Evolutionary conservation across 306 rosid species (phyloP), one percentile per base, ranked within the genome.

Genomic region (Citrullus mucosospermus): DNA sequence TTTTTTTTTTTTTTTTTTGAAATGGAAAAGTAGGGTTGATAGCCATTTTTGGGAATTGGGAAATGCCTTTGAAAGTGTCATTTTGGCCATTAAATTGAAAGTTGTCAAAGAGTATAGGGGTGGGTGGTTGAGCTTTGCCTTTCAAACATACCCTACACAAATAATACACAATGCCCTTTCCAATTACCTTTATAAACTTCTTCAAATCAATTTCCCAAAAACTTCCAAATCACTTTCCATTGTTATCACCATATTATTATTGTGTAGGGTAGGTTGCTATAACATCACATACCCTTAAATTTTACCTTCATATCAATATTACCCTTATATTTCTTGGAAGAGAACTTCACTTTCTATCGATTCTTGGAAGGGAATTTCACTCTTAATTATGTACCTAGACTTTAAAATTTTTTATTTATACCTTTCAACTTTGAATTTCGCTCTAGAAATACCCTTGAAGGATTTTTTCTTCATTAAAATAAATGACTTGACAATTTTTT

Each of bases 81-180:
- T 9, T 9, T 10, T 59, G 65, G 65, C 8, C 65, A 59, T 63
- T 63, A 34, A 30, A 63, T 68, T 39, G 50, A 68, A 20, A 41
- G 32, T 20, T 68, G 75, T 68, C 75, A 68, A 66, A 50, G 54
- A 50, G 54, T 7, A 41, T 39, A 68, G 54, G 54, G 34, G 32
- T 43, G 17, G 75, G 75, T 68, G 75, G 75, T 41, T 68, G 54
- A 41, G 54, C 75, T 41, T 68, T 68, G 54, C 53, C 53, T 68
- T 68, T 68, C 75, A 68, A 46, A 68, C 75, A 18, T 67, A 41
- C 73, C 73, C 73, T 67, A 41, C 50, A 67, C 51, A n/a, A 67
- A 67, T 67, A 67, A 67, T 67, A n/a, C 73, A 67, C 73, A n/a
- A 5, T 20, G 5, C 54, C 53, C 54, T 68, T 43, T 41, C 75